Evolutionary conservation across 2,329 filamentous ascomycete genomes (phyloP), one percentile per base, ranked within the genome.

Genomic region (Lizonia empirigonia): DNA sequence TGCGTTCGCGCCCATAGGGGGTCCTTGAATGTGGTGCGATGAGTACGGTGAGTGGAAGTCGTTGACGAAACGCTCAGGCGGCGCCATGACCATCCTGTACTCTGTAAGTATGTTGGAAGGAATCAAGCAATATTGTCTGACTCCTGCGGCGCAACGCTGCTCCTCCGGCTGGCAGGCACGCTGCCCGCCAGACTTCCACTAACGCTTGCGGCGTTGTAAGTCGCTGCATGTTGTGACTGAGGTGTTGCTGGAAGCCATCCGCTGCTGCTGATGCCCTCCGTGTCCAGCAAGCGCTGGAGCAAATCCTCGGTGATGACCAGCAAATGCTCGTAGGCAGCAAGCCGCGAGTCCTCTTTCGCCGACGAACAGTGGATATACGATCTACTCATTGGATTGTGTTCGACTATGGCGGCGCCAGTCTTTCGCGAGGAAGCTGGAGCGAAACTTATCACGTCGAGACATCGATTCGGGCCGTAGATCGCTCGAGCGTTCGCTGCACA

Each of bases 281-380:
- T 46, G 20, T 70, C 68, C 33, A 73, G 57, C 19, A 73, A 56
- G 15, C 68, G 56, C 23, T 69, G 60, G 18, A 72, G 50, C 7
- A 72, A 45, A 34, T 72, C 69, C 50, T 73, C 70, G 7, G 68
- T 71, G 37, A 72, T 71, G 45, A 71, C 64, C 16, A 73, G 68
- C 13, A 72, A 45, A 32, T 72, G 70, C 37, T 73, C 69, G 22
- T 66, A 30, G 6, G 70, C 70, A 32, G 63, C 65, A 10, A 68
- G 52, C 5, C 69, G 62, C 0, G 67, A 64, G 27, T 60, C 48
- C 44, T 73, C 70, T 18, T 68, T 68, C 5, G 70, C 67, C 16
- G 65, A 69, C 27, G 57, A 58, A 48, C 69, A 72, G 51, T 73
- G 70, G 7, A 72, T 57, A 48, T 64, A 73, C 7, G 69, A 70